A percentile compares a stretch with the other conserved stretches of the same genome.
phyloP scores from a whole-genome alignment of 208 protist species.

The Kentomonas sorsogonicus region DNA sequence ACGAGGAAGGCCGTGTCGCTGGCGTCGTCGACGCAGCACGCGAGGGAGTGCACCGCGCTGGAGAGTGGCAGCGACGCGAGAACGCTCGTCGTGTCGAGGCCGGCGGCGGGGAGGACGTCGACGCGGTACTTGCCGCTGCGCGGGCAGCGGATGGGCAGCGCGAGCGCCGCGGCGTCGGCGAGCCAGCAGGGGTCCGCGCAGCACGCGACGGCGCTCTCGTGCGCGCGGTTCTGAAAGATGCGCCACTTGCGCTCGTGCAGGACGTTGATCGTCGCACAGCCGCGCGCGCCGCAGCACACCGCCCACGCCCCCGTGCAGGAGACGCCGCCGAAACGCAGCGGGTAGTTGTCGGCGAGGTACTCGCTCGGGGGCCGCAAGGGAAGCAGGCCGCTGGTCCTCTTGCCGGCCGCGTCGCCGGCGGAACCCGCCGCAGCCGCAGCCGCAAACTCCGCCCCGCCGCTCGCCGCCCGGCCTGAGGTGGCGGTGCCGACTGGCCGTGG shows the following conservation, averaged over 20 bases:
- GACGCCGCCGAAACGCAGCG: conserved; percentile 48
- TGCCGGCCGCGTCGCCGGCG: no score
- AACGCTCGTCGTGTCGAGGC: conserved; percentile 13
- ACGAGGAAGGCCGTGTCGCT: conserved; percentile 6
- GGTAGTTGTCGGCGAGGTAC: conserved; percentile 50
- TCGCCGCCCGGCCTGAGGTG: neutral
- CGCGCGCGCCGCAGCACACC: conserved; percentile 36
- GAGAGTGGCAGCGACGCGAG: neutral
- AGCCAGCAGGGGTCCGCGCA: conserved; percentile 63
- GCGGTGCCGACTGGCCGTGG: neutral
- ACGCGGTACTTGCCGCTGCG: conserved; percentile 17
- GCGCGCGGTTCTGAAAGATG: no score
- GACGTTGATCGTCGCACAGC: conserved; percentile 38
- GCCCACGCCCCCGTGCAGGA: conserved; percentile 37
- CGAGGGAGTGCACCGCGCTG: neutral
- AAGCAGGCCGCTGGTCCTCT: no score
- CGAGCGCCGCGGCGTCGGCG: conserved; percentile 30
- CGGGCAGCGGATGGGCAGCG: conserved; percentile 28
- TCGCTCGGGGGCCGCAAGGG: conserved; percentile 20
- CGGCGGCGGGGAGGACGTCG: conserved; percentile 14
- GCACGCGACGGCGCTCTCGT: conserved; percentile 37
- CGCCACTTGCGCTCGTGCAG: no score
- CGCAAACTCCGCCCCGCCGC: neutral
- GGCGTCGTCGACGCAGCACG: conserved; percentile 20
- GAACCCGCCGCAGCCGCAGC: neutral